Evolutionary conservation across 148 eudicot species (phyloP).

Genomic region (Rhododendron mucronatum): DNA sequence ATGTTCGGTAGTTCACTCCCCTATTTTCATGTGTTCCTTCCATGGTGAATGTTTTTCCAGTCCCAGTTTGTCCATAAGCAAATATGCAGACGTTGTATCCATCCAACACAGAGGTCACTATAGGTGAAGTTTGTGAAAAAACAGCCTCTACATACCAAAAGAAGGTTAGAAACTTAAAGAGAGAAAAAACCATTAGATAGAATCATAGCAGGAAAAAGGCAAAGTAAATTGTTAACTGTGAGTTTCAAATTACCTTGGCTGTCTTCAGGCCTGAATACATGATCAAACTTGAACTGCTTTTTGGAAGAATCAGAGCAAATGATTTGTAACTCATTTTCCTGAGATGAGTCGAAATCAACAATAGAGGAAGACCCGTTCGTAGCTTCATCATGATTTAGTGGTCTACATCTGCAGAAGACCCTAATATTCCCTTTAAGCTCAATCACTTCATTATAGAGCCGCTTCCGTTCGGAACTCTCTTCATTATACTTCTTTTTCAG

Average conservation of each 20-base stretch:
- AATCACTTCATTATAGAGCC: slow-evolving; percentile 90
- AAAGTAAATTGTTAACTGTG: not conserved
- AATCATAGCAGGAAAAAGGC: not conserved
- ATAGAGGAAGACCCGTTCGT: slow-evolving; percentile 51
- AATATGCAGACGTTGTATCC: slow-evolving; percentile 95
- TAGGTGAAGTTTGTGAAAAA: slow-evolving; percentile 59
- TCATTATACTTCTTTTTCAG: slow-evolving; percentile 59
- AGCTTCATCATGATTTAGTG: slow-evolving; percentile 62
- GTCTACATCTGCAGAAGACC: slow-evolving; percentile 94
- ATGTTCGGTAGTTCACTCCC: slow-evolving; percentile 87
- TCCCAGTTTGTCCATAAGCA: slow-evolving; percentile 98
- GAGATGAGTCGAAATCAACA: slow-evolving; percentile 66
- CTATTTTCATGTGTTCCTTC: slow-evolving; percentile 88
- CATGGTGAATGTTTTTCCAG: slow-evolving; percentile 97
- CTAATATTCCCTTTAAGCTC: slow-evolving; percentile 97
- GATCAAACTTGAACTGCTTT: slow-evolving; percentile 94
- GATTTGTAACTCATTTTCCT: slow-evolving; percentile 72
- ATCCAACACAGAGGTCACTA: slow-evolving; percentile 82
- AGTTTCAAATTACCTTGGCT: slow-evolving; percentile 56
- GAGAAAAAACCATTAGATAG: not conserved
- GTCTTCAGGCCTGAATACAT: slow-evolving; percentile 73
- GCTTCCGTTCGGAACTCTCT: slow-evolving; percentile 63
- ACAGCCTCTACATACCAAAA: slow-evolving; percentile 58
- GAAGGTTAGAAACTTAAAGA: slow-evolving; percentile 1
- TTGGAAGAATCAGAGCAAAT: slow-evolving; percentile 66